Evolutionary conservation across 495 filamentous ascomycete genomes (phyloP).

Genomic region (Lepidopterella palustris): DNA sequence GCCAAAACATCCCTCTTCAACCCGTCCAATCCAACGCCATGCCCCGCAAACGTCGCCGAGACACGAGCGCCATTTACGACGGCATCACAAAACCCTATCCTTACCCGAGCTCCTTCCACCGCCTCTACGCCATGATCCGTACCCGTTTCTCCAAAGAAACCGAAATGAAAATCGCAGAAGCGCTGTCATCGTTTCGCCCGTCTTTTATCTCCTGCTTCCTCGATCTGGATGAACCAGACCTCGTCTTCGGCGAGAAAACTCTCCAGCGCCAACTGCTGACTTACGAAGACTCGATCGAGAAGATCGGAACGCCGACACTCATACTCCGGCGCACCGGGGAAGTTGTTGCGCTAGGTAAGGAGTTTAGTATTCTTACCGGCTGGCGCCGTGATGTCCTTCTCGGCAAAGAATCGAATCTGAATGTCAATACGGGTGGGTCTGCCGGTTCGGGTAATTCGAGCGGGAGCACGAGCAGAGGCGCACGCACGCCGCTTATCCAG

Average conservation of each 20-base stretch:
- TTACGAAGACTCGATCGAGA: slow-evolving; percentile 74
- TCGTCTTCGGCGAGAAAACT: slow-evolving; percentile 96
- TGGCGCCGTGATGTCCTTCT: slow-evolving; percentile 90
- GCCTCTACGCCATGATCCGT: slow-evolving; percentile 72
- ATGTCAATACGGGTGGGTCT: slow-evolving; percentile 64
- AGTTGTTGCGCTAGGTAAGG: slow-evolving; percentile 84
- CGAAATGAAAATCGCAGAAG: slow-evolving; percentile 71
- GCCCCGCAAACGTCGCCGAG: slow-evolving; percentile 50
- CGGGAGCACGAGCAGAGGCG: slow-evolving; percentile 21
- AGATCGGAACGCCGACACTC: slow-evolving; percentile 80
- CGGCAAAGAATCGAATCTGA: slow-evolving; percentile 81
- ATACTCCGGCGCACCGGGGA: slow-evolving; percentile 90
- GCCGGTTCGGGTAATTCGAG: slow-evolving; percentile 25
- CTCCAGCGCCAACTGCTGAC: slow-evolving; percentile 89
- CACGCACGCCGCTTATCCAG: slow-evolving; percentile 41
- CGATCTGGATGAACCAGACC: slow-evolving; percentile 73
- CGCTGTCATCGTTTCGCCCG: slow-evolving; percentile 81
- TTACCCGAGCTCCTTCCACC: slow-evolving; percentile 85
- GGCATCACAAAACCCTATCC: slow-evolving; percentile 83
- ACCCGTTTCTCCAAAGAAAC: slow-evolving; percentile 65
- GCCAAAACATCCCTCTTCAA: slow-evolving; percentile 7
- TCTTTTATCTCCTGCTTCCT: slow-evolving; percentile 85
- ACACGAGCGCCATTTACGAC: slow-evolving; percentile 81
- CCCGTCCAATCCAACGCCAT: slow-evolving; percentile 19
- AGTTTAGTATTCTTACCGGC: slow-evolving; percentile 87